These are phyloP conservation scores for Acanthochlamys bracteata DNA, from an alignment of 106 monocot genomes.

Conservation along the genomic window DNA sequence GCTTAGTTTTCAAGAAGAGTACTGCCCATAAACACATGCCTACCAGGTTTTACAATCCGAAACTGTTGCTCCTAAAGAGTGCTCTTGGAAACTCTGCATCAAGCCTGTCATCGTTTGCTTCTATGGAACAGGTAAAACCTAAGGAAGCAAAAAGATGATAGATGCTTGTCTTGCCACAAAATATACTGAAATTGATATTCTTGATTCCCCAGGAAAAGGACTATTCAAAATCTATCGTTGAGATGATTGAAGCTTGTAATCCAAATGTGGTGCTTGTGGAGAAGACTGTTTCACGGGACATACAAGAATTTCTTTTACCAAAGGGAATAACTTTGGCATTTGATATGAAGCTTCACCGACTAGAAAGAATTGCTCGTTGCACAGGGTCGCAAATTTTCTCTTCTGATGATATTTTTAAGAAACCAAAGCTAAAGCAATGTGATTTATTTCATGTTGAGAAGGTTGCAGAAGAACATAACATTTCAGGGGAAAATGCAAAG, in stretches of 20 bases:
- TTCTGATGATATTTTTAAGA: conserved; percentile 25
- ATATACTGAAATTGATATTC: conserved; percentile 4
- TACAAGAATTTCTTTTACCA: conserved; percentile 53
- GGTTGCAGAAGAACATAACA: conserved; percentile 67
- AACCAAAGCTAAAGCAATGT: conserved; percentile 45
- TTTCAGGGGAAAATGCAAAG: conserved; percentile 41
- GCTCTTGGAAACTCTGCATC: conserved; percentile 47
- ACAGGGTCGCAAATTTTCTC: conserved; percentile 75
- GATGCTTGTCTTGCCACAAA: neutral
- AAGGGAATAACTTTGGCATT: conserved; percentile 70
- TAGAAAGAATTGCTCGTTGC: conserved; percentile 76
- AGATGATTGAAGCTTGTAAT: conserved; percentile 58
- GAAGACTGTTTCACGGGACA: conserved; percentile 77
- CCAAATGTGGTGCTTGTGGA: conserved; percentile 93
- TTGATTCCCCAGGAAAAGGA: conserved; percentile 50
- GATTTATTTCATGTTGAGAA: conserved; percentile 74
- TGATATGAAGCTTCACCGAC: conserved; percentile 77
- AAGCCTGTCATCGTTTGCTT: conserved; percentile 80
- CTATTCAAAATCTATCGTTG: conserved; percentile 39
- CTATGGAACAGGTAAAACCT: conserved; percentile 60
- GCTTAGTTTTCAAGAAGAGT: conserved; percentile 92
- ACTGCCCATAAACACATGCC: conserved; percentile 98
- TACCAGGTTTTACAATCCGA: conserved; percentile 60
- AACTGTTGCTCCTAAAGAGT: conserved; percentile 59
- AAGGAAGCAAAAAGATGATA: neutral